These are phyloP conservation scores for Aspergillus olivimuriae DNA, from an alignment of 495 filamentous ascomycete species.

Conservation along the genomic window DNA sequence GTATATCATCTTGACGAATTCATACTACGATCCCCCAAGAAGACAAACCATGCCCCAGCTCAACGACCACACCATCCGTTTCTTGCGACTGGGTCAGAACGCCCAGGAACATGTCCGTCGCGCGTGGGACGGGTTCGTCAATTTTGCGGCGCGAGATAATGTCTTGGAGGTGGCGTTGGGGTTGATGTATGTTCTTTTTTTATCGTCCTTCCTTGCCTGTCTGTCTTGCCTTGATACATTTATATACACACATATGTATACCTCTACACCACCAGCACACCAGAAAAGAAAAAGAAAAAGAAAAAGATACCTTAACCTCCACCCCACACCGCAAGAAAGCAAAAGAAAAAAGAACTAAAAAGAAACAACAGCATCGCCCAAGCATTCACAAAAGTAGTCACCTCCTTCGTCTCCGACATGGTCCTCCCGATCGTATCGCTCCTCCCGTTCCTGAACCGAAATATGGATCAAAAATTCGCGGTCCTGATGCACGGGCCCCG, in stretches of 20 bases:
- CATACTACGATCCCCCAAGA: too few relatives aligned
- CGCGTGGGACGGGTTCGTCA: conserved; percentile 56
- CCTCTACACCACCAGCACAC: too few relatives aligned
- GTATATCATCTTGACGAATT: not conserved
- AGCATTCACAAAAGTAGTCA: conserved; percentile 66
- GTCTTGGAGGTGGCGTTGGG: conserved; percentile 71
- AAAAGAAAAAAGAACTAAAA: not conserved
- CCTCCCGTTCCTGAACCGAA: conserved; percentile 60
- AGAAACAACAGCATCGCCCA: conserved; percentile 50
- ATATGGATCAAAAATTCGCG: conserved; percentile 71
- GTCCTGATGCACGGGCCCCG: conserved; percentile 53
- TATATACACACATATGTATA: too few relatives aligned
- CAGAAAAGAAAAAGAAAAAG: too few relatives aligned
- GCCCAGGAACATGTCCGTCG: conserved; percentile 30
- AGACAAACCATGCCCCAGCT: not conserved
- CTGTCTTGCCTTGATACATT: too few relatives aligned
- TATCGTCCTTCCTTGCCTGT: not conserved
- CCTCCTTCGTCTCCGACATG: conserved; percentile 66
- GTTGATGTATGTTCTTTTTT: conserved; percentile 50
- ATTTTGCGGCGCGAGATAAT: conserved; percentile 68
- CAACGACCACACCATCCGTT: not conserved
- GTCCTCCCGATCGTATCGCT: conserved; percentile 63
- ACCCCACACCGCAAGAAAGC: too few relatives aligned
- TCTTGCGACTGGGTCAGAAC: conserved; percentile 24
- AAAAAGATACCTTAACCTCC: too few relatives aligned